A percentile compares a stretch with the other conserved stretches of the same genome.
Conservation (phyloP, 805 yeast genomes). For the Metschnikowia noctiluminum region DNA sequence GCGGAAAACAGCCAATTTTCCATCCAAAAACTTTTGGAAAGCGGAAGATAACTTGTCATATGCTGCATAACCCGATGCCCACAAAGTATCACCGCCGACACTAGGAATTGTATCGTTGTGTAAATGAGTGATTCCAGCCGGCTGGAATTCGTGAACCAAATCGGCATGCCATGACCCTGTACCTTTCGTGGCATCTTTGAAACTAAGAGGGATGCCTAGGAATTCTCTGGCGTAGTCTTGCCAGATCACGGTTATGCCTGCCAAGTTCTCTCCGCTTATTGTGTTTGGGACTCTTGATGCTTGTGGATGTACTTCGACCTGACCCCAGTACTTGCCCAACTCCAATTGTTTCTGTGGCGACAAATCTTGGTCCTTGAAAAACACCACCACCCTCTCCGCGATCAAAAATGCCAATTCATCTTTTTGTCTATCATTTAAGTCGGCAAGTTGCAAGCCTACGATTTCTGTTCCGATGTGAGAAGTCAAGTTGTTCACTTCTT, state of each 20-base stretch:
- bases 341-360: slow-evolving; percentile 26
- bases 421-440: slow-evolving; percentile 23
- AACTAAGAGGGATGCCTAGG: slow-evolving; percentile 19
- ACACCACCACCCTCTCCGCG: slow-evolving; percentile 28
- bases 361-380: slow-evolving; percentile 26
- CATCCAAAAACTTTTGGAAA: slow-evolving; percentile 47
- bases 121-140: slow-evolving; percentile 52
- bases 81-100: slow-evolving; percentile 54
- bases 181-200: slow-evolving; percentile 23
- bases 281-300: slow-evolving; percentile 12
- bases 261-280: slow-evolving; percentile 4
- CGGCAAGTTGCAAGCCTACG: slow-evolving; percentile 24
- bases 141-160: slow-evolving; percentile 51
- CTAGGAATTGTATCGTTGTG: slow-evolving; percentile 48
- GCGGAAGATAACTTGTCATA: slow-evolving; percentile 52
- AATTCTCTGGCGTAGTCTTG: slow-evolving; percentile 22
- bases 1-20: slow-evolving; percentile 43
- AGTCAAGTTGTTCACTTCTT: slow-evolving; percentile 23
- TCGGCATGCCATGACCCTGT: slow-evolving; percentile 40
- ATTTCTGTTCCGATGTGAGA: slow-evolving; percentile 27
- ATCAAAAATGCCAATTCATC: slow-evolving; percentile 26
- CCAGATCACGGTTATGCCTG: slow-evolving; percentile 30
- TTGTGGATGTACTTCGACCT: slow-evolving; percentile 20
- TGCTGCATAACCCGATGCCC: slow-evolving; percentile 54
- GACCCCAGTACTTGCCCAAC: slow-evolving; percentile 26